Evolutionary conservation across 805 yeast genomes (phyloP), one percentile per base, ranked within the genome.

Genomic region (Starmerella sirachaensis): DNA sequence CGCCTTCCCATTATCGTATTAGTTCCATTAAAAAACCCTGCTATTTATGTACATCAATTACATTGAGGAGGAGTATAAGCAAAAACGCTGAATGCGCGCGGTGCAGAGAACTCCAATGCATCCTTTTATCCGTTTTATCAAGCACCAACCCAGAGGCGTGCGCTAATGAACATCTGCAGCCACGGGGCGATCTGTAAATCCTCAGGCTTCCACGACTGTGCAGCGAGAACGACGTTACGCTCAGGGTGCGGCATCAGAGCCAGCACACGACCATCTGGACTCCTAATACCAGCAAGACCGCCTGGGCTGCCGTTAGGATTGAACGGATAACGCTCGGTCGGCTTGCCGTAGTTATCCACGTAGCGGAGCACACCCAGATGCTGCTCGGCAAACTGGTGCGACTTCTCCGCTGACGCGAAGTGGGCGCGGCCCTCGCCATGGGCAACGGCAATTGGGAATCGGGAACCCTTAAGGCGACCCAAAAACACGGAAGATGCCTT

Each of bases 161-260:
- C 97, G 48, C 83, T 81, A 63, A 80, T 74, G 68, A 91, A 91
- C 61, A 91, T 62, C 58, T 84, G 74, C 49, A 91, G 74, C 98
- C 98, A 91, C 35, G 98, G 98, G 18, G 63, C 68, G 35, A 70
- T 74, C 42, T 66, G 62, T 14, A 49, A 29, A 27, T 34, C 35
- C 11, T 35, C 41, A 34, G 96, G 95, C 56, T 83, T 82, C 76
- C 83, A 88, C 4, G 96, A 84, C 64, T 88, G 88, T 39, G 93
- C 67, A 60, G 82, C 94, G 56, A 77, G 66, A 64, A 95, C 72
- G 40, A 77, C 69, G 35, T 82, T 91, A 65, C 98, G 82, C 64
- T 91, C 98, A 18, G 98, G 98, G 60, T 91, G 98, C 32, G 98
- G 98, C 98, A 91, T 91, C 85, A 91, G 74, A 4, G 96, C 96